Evolutionary conservation across 768 basidiomycete species (phyloP).

Genomic region (Cystobasidium ongulense): DNA sequence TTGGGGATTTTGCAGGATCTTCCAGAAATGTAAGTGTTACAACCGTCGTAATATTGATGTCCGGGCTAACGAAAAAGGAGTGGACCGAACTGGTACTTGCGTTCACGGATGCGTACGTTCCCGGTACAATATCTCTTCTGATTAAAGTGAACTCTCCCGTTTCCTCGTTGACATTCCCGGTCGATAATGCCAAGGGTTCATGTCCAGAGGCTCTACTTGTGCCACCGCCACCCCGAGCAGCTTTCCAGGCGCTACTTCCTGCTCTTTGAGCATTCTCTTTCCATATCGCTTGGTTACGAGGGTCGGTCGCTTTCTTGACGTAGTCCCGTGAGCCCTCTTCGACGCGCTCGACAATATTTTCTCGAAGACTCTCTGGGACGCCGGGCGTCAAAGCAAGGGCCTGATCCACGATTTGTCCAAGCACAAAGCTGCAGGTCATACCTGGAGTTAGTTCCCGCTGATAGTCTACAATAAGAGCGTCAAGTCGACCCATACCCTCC

Average conservation of each 20-base stretch:
- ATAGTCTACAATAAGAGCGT: background rate
- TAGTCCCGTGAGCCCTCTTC: slow-evolving; percentile 16
- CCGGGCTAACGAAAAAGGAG: background rate
- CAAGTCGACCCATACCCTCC: slow-evolving; percentile 3
- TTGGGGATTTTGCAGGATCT: too few relatives aligned
- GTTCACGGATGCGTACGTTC: background rate
- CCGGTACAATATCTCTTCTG: background rate
- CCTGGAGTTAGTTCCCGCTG: background rate
- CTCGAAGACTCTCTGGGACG: background rate
- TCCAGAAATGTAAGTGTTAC: background rate
- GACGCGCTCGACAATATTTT: slow-evolving; percentile 8
- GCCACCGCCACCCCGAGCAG: slow-evolving; percentile 8
- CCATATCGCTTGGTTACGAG: background rate
- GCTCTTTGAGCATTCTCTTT: background rate
- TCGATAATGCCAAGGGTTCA: background rate
- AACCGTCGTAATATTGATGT: slow-evolving; percentile 9
- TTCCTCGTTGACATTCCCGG: background rate
- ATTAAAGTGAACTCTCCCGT: slow-evolving; percentile 1
- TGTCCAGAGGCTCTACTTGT: slow-evolving; percentile 4
- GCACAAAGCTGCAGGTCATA: background rate
- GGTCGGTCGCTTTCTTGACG: slow-evolving; percentile 3
- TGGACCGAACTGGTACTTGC: background rate
- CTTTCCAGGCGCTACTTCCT: background rate
- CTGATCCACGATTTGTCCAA: slow-evolving; percentile 6
- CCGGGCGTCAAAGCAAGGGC: slow-evolving; percentile 6